phyloP scores from a whole-genome alignment of 2,329 filamentous ascomycete genomes.

The Dendrostoma leiphaemia region DNA sequence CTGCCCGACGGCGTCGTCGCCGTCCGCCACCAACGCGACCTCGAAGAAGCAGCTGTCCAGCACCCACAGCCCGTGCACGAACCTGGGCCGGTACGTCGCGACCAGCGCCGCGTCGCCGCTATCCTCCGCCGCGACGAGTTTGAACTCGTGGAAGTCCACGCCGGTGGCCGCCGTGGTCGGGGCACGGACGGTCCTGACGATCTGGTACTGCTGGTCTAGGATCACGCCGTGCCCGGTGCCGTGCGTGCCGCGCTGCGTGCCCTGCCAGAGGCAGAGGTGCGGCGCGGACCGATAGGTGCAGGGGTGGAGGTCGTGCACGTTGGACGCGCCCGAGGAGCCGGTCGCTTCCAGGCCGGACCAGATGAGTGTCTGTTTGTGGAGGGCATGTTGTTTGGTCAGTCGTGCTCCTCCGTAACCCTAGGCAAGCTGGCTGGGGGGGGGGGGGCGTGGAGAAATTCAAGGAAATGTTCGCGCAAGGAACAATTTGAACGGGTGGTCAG shows the following conservation, averaged over 20 bases:
- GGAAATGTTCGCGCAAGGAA: too few relatives aligned
- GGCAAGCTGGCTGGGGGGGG: too few relatives aligned
- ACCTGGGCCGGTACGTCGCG: constrained; percentile 4
- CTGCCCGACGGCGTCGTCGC: too few relatives aligned
- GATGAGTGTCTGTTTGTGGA: constrained; percentile 4
- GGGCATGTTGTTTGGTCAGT: too few relatives aligned
- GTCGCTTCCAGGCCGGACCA: constrained; percentile 7
- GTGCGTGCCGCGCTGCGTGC: constrained; percentile 7
- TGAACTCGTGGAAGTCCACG: constrained; percentile 13
- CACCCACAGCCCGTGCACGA: constrained; percentile 4
- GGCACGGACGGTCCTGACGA: constrained; percentile 6
- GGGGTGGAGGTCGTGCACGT: constrained; percentile 4
- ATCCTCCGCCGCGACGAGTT: not conserved
- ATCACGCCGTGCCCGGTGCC: constrained; percentile 9
- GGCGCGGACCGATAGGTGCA: constrained; percentile 4
- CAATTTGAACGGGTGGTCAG: too few relatives aligned
- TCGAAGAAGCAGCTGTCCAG: constrained; percentile 11
- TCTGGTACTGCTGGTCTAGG: constrained; percentile 6
- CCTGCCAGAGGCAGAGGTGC: constrained; percentile 12
- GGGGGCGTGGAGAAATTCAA: too few relatives aligned
- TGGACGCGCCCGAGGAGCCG: not conserved
- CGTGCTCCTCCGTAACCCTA: too few relatives aligned
- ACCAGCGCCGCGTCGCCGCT: constrained; percentile 10
- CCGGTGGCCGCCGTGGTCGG: not conserved
- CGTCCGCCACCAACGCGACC: not conserved